Percentiles rank a stretch among this genome's conserved stretches.
phyloP scores from a whole-genome alignment of 768 basidiomycete genomes.

The Leccinum pellstonianum region DNA sequence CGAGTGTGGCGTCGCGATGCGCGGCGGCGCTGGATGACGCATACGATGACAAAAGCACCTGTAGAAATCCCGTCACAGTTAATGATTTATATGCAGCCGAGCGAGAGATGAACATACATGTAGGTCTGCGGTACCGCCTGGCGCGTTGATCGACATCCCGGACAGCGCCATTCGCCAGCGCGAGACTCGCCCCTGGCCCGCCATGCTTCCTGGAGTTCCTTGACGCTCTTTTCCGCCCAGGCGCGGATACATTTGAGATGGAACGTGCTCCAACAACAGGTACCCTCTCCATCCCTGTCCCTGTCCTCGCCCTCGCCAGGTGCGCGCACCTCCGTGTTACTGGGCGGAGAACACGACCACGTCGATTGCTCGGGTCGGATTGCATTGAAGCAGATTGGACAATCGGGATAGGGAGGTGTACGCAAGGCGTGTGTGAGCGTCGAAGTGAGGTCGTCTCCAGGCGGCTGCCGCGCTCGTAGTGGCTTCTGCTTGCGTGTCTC shows the following conservation, averaged over 20 bases:
- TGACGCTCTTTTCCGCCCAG: slow-evolving; percentile 84
- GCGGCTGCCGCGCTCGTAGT: slow-evolving; percentile 12
- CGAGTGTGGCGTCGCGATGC: slow-evolving; percentile 73
- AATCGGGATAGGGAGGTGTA: slow-evolving; percentile 73
- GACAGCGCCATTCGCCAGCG: slow-evolving; percentile 87
- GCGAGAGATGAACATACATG: slow-evolving; percentile 38
- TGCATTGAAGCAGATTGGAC: slow-evolving; percentile 78
- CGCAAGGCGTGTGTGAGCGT: slow-evolving; percentile 64
- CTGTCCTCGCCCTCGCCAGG: slow-evolving; percentile 4
- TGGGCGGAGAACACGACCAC: slow-evolving; percentile 81
- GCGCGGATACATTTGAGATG: slow-evolving; percentile 86
- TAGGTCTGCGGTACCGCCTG: slow-evolving; percentile 63
- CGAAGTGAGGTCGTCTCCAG: slow-evolving; percentile 69
- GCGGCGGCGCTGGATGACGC: slow-evolving; percentile 68
- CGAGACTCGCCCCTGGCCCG: slow-evolving; percentile 64
- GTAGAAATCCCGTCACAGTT: not conserved
- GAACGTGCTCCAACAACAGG: slow-evolving; percentile 88
- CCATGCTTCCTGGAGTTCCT: slow-evolving; percentile 72
- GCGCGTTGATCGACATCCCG: slow-evolving; percentile 87
- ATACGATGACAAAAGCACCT: slow-evolving; percentile 85
- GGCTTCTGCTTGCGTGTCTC: slow-evolving; percentile 9
- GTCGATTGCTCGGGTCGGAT: slow-evolving; percentile 78
- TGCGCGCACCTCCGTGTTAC: not conserved
- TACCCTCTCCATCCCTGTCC: slow-evolving; percentile 29
- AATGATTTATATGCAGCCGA: not conserved